Percentiles rank a stretch among this genome's conserved stretches.
These are phyloP conservation scores for Termitomyces sp. DNA, from an alignment of 768 basidiomycete species.

Conservation along the genomic window DNA sequence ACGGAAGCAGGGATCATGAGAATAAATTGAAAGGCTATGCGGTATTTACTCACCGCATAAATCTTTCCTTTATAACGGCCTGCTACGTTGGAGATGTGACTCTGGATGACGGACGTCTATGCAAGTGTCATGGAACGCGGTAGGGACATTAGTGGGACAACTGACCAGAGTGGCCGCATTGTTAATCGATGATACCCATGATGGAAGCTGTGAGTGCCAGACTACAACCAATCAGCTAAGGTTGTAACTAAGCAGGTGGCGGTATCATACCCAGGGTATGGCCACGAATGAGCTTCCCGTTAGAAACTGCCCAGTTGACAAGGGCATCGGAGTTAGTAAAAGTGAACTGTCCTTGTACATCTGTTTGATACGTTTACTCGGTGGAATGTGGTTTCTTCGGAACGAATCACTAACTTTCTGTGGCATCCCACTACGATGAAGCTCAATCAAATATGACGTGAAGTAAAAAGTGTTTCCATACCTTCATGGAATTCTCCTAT, in stretches of 20 bases:
- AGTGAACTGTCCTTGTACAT: slow-evolving; percentile 23
- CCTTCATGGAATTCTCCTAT: slow-evolving; percentile 35
- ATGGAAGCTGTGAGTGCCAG: slow-evolving; percentile 35
- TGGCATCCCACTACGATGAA: slow-evolving; percentile 28
- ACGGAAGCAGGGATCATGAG: neutral
- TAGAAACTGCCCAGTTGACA: slow-evolving; percentile 34
- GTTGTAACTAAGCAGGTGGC: neutral
- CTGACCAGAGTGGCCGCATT: slow-evolving; percentile 31
- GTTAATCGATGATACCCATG: slow-evolving; percentile 32
- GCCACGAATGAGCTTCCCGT: slow-evolving; percentile 36
- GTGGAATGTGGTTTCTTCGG: neutral
- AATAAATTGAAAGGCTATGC: neutral
- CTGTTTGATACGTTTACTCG: slow-evolving; percentile 3
- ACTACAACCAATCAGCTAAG: slow-evolving; percentile 10
- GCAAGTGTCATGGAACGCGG: neutral
- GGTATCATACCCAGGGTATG: slow-evolving; percentile 27
- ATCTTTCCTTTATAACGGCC: slow-evolving; percentile 42
- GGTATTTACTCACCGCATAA: slow-evolving; percentile 22
- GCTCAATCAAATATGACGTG: neutral
- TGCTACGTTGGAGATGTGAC: slow-evolving; percentile 39
- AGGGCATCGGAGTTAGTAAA: slow-evolving; percentile 28
- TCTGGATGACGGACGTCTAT: slow-evolving; percentile 37
- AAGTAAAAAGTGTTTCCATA: slow-evolving; percentile 5
- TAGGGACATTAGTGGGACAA: neutral
- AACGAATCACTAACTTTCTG: slow-evolving; percentile 19